These are phyloP conservation scores for Kwoniella sp. DNA, from an alignment of 768 basidiomycete genomes.

Conservation along the genomic window DNA sequence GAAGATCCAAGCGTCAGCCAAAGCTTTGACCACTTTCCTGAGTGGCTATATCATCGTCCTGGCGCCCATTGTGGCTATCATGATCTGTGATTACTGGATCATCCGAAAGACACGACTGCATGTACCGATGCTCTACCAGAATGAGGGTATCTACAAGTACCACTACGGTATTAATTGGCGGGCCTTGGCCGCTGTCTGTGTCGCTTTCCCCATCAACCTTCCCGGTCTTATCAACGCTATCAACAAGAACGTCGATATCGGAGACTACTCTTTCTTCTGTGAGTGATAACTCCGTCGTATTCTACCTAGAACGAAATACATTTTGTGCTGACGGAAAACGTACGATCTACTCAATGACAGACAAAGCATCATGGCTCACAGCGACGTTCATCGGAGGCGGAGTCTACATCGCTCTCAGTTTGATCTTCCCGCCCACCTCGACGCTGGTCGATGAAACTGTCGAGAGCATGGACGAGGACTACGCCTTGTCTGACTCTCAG, in stretches of 20 bases:
- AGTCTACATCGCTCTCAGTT: constrained; percentile 56
- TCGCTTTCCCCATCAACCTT: constrained; percentile 70
- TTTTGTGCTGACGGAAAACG: neutral
- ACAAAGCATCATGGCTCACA: constrained; percentile 34
- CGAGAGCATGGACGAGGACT: constrained; percentile 30
- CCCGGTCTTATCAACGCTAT: constrained; percentile 79
- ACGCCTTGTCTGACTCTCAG: constrained; percentile 12
- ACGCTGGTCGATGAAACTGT: constrained; percentile 55
- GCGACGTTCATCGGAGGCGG: constrained; percentile 55
- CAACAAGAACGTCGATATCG: constrained; percentile 66
- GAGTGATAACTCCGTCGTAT: constrained; percentile 54
- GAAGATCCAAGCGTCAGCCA: constrained; percentile 69
- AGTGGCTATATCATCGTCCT: constrained; percentile 79
- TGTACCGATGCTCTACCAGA: constrained; percentile 81
- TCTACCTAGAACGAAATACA: no score
- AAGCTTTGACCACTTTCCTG: constrained; percentile 32
- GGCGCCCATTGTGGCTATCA: constrained; percentile 79
- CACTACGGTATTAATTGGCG: constrained; percentile 79
- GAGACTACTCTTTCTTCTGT: constrained; percentile 75
- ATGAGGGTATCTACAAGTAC: constrained; percentile 77
- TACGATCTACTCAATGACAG: no score
- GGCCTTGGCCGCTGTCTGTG: constrained; percentile 68
- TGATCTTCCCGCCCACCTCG: constrained; percentile 58
- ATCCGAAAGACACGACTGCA: constrained; percentile 72
- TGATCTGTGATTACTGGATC: constrained; percentile 71